phyloP scores from a whole-genome alignment of 148 eudicot genomes.

The Chenopodium formosanum region DNA sequence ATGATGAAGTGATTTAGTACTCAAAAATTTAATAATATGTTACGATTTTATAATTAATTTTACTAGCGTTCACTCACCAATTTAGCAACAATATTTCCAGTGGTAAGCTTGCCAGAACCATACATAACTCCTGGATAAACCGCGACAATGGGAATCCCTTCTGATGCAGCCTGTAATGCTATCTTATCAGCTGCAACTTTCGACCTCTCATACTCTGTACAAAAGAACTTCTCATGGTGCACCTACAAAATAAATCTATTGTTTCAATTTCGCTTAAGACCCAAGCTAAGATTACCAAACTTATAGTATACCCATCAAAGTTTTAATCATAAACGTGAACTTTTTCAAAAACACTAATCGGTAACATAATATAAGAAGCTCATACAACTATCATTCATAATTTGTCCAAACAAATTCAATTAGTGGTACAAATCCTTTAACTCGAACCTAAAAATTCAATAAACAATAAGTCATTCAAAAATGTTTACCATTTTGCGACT shows the following conservation, averaged over 20 bases:
- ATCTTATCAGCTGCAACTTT: constrained; percentile 76
- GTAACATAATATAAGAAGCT: no score
- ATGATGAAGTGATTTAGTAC: background rate
- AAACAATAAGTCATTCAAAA: no score
- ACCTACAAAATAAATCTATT: constrained; percentile 34
- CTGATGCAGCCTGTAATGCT: constrained; percentile 70
- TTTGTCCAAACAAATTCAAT: no score
- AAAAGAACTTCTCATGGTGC: constrained; percentile 68
- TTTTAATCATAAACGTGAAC: no score
- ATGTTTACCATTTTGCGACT: no score
- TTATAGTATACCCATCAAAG: no score
- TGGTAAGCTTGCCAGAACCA: constrained; percentile 81
- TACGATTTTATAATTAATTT: background rate
- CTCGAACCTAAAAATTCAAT: no score
- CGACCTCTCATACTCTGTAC: constrained; percentile 87
- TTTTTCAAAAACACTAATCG: no score
- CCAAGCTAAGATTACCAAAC: no score
- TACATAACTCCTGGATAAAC: constrained; percentile 89
- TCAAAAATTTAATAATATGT: background rate
- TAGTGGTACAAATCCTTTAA: no score
- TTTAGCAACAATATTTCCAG: constrained; percentile 68
- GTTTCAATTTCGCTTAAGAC: no score
- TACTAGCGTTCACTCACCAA: constrained; percentile 47
- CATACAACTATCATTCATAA: no score
- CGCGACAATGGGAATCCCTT: constrained; percentile 76